These are phyloP conservation scores for Auriscalpium vulgare DNA, from an alignment of 768 basidiomycete genomes.

Conservation along the genomic window DNA sequence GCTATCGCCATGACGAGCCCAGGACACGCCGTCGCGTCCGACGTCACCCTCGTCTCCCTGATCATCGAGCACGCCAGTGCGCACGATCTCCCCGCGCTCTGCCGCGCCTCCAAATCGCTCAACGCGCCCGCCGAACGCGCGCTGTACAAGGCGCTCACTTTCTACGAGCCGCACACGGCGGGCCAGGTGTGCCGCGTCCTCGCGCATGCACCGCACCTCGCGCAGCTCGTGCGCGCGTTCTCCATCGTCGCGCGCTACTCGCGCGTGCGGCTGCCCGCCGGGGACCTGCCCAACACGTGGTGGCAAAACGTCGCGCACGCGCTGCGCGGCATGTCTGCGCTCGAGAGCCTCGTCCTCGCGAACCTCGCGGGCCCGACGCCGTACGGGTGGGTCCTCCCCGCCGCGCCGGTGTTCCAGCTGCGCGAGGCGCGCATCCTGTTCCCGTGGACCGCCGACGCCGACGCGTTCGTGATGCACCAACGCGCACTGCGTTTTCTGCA, in stretches of 20 bases:
- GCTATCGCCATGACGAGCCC: neutral
- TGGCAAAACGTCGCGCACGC: constrained; percentile 38
- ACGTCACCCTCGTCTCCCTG: constrained; percentile 35
- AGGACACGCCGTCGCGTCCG: constrained; percentile 16
- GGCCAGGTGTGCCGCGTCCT: constrained; percentile 34
- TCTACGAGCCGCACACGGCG: constrained; percentile 28
- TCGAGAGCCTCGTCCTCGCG: constrained; percentile 36
- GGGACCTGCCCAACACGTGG: constrained; percentile 24
- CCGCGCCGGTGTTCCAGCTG: constrained; percentile 36
- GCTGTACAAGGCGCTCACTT: constrained; percentile 36
- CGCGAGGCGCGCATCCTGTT: constrained; percentile 41
- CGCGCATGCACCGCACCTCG: constrained; percentile 26
- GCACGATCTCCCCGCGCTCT: constrained; percentile 35
- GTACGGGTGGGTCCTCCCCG: constrained; percentile 39
- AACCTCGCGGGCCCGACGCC: constrained; percentile 27
- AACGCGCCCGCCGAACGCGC: constrained; percentile 39
- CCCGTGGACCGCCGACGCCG: constrained; percentile 38
- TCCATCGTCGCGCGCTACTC: constrained; percentile 29
- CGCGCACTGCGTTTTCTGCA: constrained; percentile 33
- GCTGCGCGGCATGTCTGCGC: constrained; percentile 34
- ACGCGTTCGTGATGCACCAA: constrained; percentile 43
- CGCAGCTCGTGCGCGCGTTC: constrained; percentile 35
- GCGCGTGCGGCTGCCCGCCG: constrained; percentile 16
- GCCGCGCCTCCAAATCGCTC: constrained; percentile 37
- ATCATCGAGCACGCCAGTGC: constrained; percentile 31